Conservation (phyloP, 495 filamentous ascomycete genomes). For the Podospora comata region DNA sequence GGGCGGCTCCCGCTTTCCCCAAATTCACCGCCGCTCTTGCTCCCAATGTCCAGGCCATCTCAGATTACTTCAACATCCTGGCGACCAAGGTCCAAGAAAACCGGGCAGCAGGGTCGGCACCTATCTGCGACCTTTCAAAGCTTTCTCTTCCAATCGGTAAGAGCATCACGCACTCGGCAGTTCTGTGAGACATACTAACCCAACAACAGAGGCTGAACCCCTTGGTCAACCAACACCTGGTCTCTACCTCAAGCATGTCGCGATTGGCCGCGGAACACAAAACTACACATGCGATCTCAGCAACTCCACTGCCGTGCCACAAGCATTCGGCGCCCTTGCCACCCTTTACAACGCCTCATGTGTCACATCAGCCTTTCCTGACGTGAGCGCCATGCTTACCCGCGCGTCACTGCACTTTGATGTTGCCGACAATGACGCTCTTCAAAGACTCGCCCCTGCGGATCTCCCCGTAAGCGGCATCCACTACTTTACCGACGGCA, state of each 20-base stretch:
- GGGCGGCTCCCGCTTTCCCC: constrained; percentile 49
- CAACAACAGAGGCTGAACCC: constrained; percentile 36
- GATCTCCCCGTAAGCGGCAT: constrained; percentile 65
- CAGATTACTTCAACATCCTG: constrained; percentile 55
- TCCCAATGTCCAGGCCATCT: constrained; percentile 40
- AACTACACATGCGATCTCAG: constrained; percentile 81
- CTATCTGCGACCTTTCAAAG: constrained; percentile 51
- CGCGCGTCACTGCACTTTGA: constrained; percentile 55
- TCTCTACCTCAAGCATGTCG: constrained; percentile 67
- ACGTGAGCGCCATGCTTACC: constrained; percentile 56
- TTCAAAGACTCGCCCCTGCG: constrained; percentile 45
- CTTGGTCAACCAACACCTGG: constrained; percentile 58
- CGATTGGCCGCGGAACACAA: constrained; percentile 81
- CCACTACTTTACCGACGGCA: constrained; percentile 70
- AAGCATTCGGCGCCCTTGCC: constrained; percentile 70
- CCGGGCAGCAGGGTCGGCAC: constrained; percentile 36
- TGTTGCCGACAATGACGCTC: constrained; percentile 36
- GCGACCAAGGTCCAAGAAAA: constrained; percentile 46
- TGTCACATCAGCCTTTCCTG: constrained; percentile 62
- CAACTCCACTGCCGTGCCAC: constrained; percentile 57
- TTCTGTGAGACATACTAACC: not conserved
- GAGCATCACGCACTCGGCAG: not conserved
- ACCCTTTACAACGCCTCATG: constrained; percentile 87
- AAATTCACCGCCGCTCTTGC: constrained; percentile 36
- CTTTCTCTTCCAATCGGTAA: constrained; percentile 46